Base-by-base conservation (phyloP, 202 grass and related monocot species). In the Saccharum hybrid region DNA sequence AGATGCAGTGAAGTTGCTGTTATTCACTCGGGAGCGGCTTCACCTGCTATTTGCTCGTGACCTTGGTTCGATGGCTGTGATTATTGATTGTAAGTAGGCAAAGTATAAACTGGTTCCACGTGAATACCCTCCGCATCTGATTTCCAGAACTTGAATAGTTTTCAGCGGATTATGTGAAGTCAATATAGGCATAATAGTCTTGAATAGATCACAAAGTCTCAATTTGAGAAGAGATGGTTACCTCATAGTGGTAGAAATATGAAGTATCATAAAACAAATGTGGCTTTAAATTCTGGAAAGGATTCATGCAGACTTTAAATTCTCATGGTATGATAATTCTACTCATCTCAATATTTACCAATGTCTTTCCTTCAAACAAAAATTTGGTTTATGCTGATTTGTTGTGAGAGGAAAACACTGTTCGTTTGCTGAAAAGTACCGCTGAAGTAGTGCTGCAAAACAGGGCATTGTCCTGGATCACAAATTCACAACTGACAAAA, bases 61-160 rank as follows among this genome's bases (percentile, higher is more conserved):
- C 19, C 21, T 38, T 30, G 72, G 15, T 15, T 65, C 11, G 4
- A 45, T 83, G 66, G 10, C 73, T 81, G 76, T 76, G 81, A 90
- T 81, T 86, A 81, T 57, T 79, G 54, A 56, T 83, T 90, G 88
- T 90, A 87, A 90, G 76, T 90, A 90, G 85, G 88, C 70, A 84
- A 80, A 81, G 28, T 82, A 89, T 67, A 90, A 76, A 76, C 21
- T 75, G 28, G 81, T 77, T 90, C 84, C 30, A 72, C 43, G 43
- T 84, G 84, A 87, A 87, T 84, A 90, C 16, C 12, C 81, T 80
- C 80, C 81, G 48, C 39, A 75, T 81, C 23, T 45, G 10, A 74
- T 79, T 31, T 85, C 16, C 30, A 8, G 62, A 83, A 68, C 14
- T 80, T 76, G 7, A 71, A 85, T 80, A 70, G 14, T 22, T 49